phyloP scores from a whole-genome alignment of 805 yeast genomes.

The Saturnispora sanitii region DNA sequence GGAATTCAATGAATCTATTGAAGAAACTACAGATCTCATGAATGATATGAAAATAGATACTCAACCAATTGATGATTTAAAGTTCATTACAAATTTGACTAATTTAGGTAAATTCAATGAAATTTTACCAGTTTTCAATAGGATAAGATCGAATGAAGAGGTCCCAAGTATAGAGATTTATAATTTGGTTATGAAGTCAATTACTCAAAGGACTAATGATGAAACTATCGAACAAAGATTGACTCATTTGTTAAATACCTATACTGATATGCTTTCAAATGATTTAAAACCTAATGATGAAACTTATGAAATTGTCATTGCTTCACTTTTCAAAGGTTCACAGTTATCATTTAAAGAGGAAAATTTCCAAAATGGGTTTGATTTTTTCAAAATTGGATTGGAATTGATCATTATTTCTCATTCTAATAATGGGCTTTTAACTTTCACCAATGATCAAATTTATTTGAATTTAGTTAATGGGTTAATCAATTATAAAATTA shows the following conservation, averaged over 20 bases:
- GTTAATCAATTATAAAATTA: slow-evolving; percentile 20
- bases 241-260: slow-evolving; percentile 53
- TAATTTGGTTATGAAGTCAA: slow-evolving; percentile 45
- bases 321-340: slow-evolving; percentile 42
- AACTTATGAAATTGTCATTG: slow-evolving; percentile 45
- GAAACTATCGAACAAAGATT: slow-evolving; percentile 49
- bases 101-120: slow-evolving; percentile 23
- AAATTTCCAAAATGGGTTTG: slow-evolving; percentile 32
- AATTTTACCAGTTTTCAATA: slow-evolving; percentile 25
- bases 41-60: not conserved
- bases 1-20: slow-evolving; percentile 3
- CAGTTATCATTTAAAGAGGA: slow-evolving; percentile 30
- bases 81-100: slow-evolving; percentile 19
- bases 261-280: slow-evolving; percentile 52
- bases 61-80: slow-evolving; percentile 8
- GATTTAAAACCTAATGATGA: slow-evolving; percentile 44
- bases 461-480: slow-evolving; percentile 21
- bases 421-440: slow-evolving; percentile 12
- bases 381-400: slow-evolving; percentile 40
- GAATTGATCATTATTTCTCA: slow-evolving; percentile 32
- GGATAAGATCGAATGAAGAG: slow-evolving; percentile 26
- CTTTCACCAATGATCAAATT: slow-evolving; percentile 12
- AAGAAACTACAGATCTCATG: not conserved
- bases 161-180: slow-evolving; percentile 45
- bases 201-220: slow-evolving; percentile 41